Evolutionary conservation across 768 basidiomycete species (phyloP).

Genomic region (Tephrocybe sp.): DNA sequence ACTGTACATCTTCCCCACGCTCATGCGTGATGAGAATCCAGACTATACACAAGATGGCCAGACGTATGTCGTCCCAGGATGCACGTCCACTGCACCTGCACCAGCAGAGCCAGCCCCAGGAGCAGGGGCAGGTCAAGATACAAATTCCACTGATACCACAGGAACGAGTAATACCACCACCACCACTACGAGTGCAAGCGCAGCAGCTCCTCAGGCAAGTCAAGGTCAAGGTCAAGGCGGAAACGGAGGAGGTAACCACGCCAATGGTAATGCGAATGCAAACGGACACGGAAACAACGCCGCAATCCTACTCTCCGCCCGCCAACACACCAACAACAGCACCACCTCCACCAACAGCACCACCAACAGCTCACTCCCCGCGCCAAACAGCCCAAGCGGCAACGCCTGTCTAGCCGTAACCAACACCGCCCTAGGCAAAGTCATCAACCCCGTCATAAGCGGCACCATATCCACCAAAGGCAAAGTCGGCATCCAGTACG

Average conservation of each 20-base stretch:
- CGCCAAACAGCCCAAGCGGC: slow-evolving; percentile 10
- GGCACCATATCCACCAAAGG: slow-evolving; percentile 72
- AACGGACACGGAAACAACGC: background rate
- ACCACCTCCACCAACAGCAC: background rate
- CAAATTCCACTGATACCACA: background rate
- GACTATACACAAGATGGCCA: slow-evolving; percentile 50
- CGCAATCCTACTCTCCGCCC: background rate
- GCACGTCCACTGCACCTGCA: slow-evolving; percentile 37
- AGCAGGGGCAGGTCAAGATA: too few relatives aligned
- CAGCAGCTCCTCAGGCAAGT: background rate
- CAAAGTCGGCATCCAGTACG: slow-evolving; percentile 53
- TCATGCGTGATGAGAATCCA: slow-evolving; percentile 60
- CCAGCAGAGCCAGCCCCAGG: background rate
- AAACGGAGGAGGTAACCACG: background rate
- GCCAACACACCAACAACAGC: background rate
- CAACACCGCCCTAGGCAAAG: slow-evolving; percentile 27
- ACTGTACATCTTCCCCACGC: slow-evolving; percentile 80
- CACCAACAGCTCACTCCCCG: background rate
- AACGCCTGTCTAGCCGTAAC: slow-evolving; percentile 39
- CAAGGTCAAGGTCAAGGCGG: background rate
- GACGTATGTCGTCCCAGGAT: slow-evolving; percentile 64
- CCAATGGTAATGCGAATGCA: background rate
- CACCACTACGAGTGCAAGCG: background rate
- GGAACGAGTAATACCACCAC: slow-evolving; percentile 11
- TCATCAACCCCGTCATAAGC: slow-evolving; percentile 76